phyloP scores from a whole-genome alignment of 805 yeast species.

The Candida ficus region DNA sequence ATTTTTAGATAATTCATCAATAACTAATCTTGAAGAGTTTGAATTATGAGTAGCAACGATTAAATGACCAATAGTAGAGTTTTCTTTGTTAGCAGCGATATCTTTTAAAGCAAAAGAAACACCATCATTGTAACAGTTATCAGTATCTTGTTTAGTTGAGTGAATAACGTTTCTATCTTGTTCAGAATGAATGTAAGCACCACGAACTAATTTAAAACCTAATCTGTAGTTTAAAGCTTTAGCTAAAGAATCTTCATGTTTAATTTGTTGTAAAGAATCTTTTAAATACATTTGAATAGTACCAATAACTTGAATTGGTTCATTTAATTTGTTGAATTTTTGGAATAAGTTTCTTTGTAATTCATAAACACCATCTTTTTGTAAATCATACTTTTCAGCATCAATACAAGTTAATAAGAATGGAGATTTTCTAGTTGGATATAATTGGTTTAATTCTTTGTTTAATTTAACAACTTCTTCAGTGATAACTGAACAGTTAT shows the following conservation, averaged over 20 bases:
- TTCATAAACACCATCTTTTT: conserved; percentile 79
- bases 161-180: conserved; percentile 70
- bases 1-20: conserved; percentile 41
- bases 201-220: conserved; percentile 89
- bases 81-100: conserved; percentile 32
- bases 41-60: conserved; percentile 91
- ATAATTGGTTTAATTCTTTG: conserved; percentile 38
- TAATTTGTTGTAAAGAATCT: conserved; percentile 58
- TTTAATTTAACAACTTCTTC: conserved; percentile 52
- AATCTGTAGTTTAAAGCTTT: conserved; percentile 54
- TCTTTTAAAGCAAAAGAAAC: conserved; percentile 56
- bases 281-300: conserved; percentile 90
- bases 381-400: conserved; percentile 87
- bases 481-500: conserved; percentile 61
- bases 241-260: conserved; percentile 63
- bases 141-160: conserved; percentile 76
- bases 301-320: conserved; percentile 71
- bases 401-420: conserved; percentile 77
- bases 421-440: conserved; percentile 65
- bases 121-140: conserved; percentile 66
- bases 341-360: conserved; percentile 77
- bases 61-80: conserved; percentile 62
- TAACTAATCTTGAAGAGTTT: conserved; percentile 68
- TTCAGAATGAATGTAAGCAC: conserved; percentile 93
- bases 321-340: conserved; percentile 57